Evolutionary conservation across 2,329 filamentous ascomycete genomes (phyloP).

Genomic region (Aureobasidium pullulans): DNA sequence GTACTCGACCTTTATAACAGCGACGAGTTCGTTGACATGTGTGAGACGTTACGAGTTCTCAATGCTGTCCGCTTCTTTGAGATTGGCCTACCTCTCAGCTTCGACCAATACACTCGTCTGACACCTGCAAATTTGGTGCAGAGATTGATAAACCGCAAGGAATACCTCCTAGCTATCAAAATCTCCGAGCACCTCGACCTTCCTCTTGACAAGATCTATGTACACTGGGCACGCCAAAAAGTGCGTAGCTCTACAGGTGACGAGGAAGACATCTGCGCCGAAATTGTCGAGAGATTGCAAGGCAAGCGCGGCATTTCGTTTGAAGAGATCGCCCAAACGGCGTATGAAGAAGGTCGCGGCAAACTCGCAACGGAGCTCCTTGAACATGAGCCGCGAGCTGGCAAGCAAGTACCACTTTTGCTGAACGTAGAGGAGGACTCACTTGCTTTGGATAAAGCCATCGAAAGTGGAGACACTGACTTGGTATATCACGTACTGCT

Average conservation of each 20-base stretch:
- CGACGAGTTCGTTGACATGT: slow-evolving; percentile 98
- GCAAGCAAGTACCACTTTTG: slow-evolving; percentile 90
- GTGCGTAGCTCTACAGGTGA: slow-evolving; percentile 77
- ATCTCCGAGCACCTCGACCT: slow-evolving; percentile 82
- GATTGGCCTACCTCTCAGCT: slow-evolving; percentile 81
- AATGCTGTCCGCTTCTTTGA: slow-evolving; percentile 91
- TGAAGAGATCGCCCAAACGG: slow-evolving; percentile 83
- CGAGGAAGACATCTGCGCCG: slow-evolving; percentile 77
- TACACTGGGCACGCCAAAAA: slow-evolving; percentile 95
- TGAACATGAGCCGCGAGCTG: slow-evolving; percentile 87
- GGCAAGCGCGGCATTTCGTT: slow-evolving; percentile 93
- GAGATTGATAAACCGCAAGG: slow-evolving; percentile 77
- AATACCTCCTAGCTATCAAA: slow-evolving; percentile 83
- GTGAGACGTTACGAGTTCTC: slow-evolving; percentile 82
- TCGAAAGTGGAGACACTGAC: slow-evolving; percentile 91
- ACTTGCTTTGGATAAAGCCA: slow-evolving; percentile 89
- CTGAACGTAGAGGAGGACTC: slow-evolving; percentile 94
- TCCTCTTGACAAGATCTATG: slow-evolving; percentile 82
- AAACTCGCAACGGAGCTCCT: slow-evolving; percentile 85
- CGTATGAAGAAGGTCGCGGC: slow-evolving; percentile 85
- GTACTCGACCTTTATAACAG: slow-evolving; percentile 96
- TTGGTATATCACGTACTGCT: slow-evolving; percentile 84
- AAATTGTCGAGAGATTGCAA: slow-evolving; percentile 78
- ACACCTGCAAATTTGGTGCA: slow-evolving; percentile 83
- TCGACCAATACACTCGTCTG: slow-evolving; percentile 86